phyloP scores from a whole-genome alignment of 1,139 yeast genomes.

The Yamadazyma songkhlaensis region DNA sequence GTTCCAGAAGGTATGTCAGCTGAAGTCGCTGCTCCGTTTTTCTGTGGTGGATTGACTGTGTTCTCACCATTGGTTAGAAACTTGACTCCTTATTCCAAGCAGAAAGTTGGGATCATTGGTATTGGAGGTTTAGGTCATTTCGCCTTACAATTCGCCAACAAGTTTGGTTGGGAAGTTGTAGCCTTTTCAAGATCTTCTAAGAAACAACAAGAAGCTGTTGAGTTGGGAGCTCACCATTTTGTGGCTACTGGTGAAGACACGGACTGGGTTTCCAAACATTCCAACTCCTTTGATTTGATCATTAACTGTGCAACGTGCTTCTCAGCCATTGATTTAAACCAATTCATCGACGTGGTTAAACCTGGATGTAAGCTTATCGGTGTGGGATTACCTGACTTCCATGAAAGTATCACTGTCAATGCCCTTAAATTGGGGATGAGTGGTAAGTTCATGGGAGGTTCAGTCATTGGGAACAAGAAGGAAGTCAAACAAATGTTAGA shows the following conservation, averaged over 20 bases:
- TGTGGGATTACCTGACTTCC: conserved; percentile 46
- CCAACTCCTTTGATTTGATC: conserved; percentile 44
- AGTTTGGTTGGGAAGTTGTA: conserved; percentile 40
- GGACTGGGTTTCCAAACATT: conserved; percentile 29
- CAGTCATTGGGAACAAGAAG: conserved; percentile 46
- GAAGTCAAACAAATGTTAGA: conserved; percentile 54
- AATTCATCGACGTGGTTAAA: conserved; percentile 29
- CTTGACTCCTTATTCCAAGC: conserved; percentile 23
- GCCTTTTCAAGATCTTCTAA: conserved; percentile 37
- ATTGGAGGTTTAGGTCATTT: conserved; percentile 48
- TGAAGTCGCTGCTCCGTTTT: conserved; percentile 53
- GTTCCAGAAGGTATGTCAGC: conserved; percentile 51
- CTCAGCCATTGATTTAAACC: conserved; percentile 30
- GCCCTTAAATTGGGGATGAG: conserved; percentile 28
- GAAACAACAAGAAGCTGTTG: conserved; percentile 34
- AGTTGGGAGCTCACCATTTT: conserved; percentile 38
- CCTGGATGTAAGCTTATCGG: conserved; percentile 44
- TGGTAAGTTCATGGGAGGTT: conserved; percentile 40
- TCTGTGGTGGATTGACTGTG: conserved; percentile 70
- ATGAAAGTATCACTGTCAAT: conserved; percentile 14
- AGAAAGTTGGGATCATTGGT: conserved; percentile 46
- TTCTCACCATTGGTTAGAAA: conserved; percentile 50
- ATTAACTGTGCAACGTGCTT: conserved; percentile 47
- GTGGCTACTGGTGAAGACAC: conserved; percentile 41
- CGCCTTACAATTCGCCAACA: conserved; percentile 40